These are phyloP conservation scores for Podaxis rugospora DNA, from an alignment of 768 basidiomycete genomes.

Conservation along the genomic window DNA sequence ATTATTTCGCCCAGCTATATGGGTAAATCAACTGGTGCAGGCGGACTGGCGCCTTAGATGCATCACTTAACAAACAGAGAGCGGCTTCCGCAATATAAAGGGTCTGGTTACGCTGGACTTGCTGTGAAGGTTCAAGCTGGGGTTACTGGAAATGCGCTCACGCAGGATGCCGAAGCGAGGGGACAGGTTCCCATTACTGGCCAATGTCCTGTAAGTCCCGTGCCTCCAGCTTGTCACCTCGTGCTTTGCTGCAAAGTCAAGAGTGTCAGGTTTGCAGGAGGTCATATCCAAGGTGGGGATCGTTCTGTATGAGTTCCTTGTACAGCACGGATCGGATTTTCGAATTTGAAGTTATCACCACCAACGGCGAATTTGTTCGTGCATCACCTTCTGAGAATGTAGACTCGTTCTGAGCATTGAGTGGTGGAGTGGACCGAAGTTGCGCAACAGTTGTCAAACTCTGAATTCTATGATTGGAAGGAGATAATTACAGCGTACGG, in stretches of 20 bases:
- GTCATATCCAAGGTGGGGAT: slow-evolving; percentile 35
- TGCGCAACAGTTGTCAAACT: too few species aligned
- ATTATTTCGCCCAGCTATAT: slow-evolving; percentile 12
- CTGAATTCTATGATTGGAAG: too few species aligned
- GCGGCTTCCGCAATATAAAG: slow-evolving; percentile 15
- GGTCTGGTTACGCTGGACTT: slow-evolving; percentile 13
- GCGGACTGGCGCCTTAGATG: slow-evolving; percentile 17
- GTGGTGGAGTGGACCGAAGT: slow-evolving; percentile 29
- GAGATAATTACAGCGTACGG: too few species aligned
- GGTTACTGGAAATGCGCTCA: slow-evolving; percentile 14
- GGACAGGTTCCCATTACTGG: slow-evolving; percentile 15
- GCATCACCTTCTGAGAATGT: slow-evolving; percentile 32
- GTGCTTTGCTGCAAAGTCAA: slow-evolving; percentile 10
- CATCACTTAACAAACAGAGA: slow-evolving; percentile 15
- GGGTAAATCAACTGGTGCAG: slow-evolving; percentile 19
- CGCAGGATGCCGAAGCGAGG: slow-evolving; percentile 12
- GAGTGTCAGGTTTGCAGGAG: slow-evolving; percentile 35
- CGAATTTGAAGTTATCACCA: slow-evolving; percentile 36
- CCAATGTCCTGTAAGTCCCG: slow-evolving; percentile 15
- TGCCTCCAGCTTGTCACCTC: neutral
- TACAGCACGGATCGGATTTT: slow-evolving; percentile 24
- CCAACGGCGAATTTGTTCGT: slow-evolving; percentile 29
- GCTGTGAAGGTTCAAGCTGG: slow-evolving; percentile 20
- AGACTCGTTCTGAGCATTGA: slow-evolving; percentile 41
- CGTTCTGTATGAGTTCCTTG: slow-evolving; percentile 18